Base-by-base conservation (phyloP, 371 early-diverging fungal species). In the Umbelopsis sp. region DNA sequence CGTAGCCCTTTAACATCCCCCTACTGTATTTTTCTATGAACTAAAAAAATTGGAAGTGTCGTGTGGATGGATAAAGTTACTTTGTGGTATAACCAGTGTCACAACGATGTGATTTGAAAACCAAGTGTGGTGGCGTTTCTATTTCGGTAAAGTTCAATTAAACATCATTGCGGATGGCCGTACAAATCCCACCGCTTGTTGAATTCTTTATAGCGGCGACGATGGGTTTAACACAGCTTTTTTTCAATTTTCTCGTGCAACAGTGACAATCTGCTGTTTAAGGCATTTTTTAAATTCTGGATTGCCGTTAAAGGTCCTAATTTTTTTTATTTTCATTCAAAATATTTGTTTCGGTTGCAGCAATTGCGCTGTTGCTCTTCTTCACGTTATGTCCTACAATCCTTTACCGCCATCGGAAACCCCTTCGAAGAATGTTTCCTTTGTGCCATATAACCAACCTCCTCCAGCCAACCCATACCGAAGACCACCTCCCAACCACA, bases 181-280 rank as follows among this genome's bases (percentile, higher is more conserved):
- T 41, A 41, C 41, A 41, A 41, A 41, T 41, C 41, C 41, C 12
- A 48, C 48, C 48, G 48, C 57, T 57, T 37, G 35, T 35, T 29
- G 18, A 35, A 29, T 8, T 57, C 57, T 57, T 57, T 57, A 35
- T 57, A 57, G 57, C 57, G 57, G 57, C 57, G 57, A 29, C 57
- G 14, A 53, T 25, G 3, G 3, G 53, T 14, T 10, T 35, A 53
- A 53, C 20, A 53, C 41, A 41, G 41, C 41, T 41, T 18, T 57
- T 57, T 22, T 29, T 1, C 18, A 18, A 14, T 24, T 18, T 57
- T 18, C 57, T 57, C 57, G 57, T 57, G 35, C 29, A 25, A 57
- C 57, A 57, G 29, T 29, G 35, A 57, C 18, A 57, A 24, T n/a
- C 57, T 57, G 11, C 57, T 57, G 10, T 24, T 35, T 57, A 57